Evolutionary conservation across 2,329 filamentous ascomycete genomes (phyloP), one percentile per base, ranked within the genome.

Genomic region (Cladosporium phlei): DNA sequence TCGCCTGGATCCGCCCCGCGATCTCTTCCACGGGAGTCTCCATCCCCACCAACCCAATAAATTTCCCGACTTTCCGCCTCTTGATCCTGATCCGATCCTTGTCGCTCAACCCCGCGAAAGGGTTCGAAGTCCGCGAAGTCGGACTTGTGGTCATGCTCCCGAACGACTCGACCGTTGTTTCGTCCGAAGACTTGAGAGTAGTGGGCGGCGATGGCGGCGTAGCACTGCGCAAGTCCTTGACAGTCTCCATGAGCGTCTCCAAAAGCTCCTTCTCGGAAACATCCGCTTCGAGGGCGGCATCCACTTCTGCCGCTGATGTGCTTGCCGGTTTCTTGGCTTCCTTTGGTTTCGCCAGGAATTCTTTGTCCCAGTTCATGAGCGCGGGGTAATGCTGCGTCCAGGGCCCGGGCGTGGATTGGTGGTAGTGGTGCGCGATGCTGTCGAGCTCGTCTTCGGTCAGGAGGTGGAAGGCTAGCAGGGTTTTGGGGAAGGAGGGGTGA

Each of bases 391-490:
- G 71, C 39, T 63, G 54, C 2, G 76, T 75, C 69, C 72, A 79
- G n/a, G 63, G 60, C 49, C 69, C 69, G 1, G 78, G 79, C 1
- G 74, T 78, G 48, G 74, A 74, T 68, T 89, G 85, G 68, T 86
- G 82, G 70, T 88, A 89, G 67, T 85, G 87, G 54, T 75, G 70
- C 3, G 85, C 85, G 30, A 89, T 74, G 45, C 71, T 69, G 67
- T 89, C 85, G 46, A 88, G 79, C 66, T 89, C 74, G 22, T 67
- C 67, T 62, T 86, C 82, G 12, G 83, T 88, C 28, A 89, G 75
- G 24, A 88, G 79, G 76, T 83, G 86, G 67, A 85, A 87, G 61
- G 77, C 75, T 35, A 89, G 78, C 46, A 88, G 72, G 3, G 79
- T 85, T 16, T 61, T 59, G 1, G 85, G 85, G 63, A 85, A 89